Evolutionary conservation across 2,329 filamentous ascomycete genomes (phyloP).

Genomic region (Whalleya microplaca): DNA sequence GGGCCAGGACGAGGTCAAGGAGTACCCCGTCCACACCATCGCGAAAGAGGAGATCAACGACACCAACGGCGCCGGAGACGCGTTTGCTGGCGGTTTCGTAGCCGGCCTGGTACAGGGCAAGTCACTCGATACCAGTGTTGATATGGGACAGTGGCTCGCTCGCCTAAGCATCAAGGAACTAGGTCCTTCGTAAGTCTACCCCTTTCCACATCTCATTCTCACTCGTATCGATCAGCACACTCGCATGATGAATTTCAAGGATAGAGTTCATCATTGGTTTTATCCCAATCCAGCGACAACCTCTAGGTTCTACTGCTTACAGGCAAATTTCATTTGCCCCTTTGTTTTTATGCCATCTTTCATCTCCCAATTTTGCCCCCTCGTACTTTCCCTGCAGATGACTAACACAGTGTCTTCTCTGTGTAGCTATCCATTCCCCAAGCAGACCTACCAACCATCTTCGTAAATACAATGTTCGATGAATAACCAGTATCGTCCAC

Average conservation of each 20-base stretch:
- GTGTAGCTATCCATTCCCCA: constrained; percentile 76
- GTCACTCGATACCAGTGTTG: constrained; percentile 74
- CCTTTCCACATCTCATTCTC: constrained; percentile 1
- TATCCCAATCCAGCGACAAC: too few species aligned
- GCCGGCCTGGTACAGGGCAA: constrained; percentile 89
- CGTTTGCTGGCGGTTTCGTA: constrained; percentile 92
- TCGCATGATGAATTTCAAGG: neutral
- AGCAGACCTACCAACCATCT: constrained; percentile 70
- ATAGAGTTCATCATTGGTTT: too few species aligned
- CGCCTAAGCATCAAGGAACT: constrained; percentile 92
- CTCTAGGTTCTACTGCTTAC: too few species aligned
- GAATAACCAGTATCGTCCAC: constrained; percentile 13
- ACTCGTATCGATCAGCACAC: neutral
- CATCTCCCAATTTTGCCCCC: neutral
- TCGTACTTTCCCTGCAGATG: constrained; percentile 4
- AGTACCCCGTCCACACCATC: constrained; percentile 83
- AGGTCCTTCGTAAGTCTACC: constrained; percentile 82
- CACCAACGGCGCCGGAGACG: constrained; percentile 95
- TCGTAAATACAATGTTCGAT: constrained; percentile 20
- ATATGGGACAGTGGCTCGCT: constrained; percentile 97
- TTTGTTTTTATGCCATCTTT: too few species aligned
- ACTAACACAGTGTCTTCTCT: constrained; percentile 21
- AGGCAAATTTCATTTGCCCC: too few species aligned
- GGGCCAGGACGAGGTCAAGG: constrained; percentile 70
- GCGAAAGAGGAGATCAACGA: constrained; percentile 81